Percentiles rank a stretch among this genome's conserved stretches.
Conservation (phyloP, 1,284 basidiomycete species). For the Leccinum laetum region DNA sequence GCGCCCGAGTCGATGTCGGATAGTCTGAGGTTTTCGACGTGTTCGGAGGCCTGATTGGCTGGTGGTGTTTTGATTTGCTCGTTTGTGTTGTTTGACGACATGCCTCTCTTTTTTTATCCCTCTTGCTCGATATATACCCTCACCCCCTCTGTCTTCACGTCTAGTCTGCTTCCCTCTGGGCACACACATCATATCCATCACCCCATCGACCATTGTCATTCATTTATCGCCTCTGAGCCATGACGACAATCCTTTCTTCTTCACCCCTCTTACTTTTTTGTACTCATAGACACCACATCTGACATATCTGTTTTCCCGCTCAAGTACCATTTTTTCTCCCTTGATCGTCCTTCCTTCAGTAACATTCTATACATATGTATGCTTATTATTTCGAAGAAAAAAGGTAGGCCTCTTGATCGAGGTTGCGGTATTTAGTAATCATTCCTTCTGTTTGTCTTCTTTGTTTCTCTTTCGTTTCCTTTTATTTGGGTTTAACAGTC, state of each 20-base stretch:
- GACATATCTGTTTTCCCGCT: slow-evolving; percentile 8
- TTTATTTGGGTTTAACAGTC: neutral
- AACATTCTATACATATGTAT: neutral
- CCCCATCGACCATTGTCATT: neutral
- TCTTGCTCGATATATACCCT: neutral
- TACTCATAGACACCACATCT: slow-evolving; percentile 15
- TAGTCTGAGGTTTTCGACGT: slow-evolving; percentile 38
- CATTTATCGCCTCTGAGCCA: slow-evolving; percentile 3
- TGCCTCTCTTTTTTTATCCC: neutral
- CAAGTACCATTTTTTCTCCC: neutral
- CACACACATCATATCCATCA: neutral
- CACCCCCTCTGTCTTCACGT: neutral
- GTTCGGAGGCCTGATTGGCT: slow-evolving; percentile 21
- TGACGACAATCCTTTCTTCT: slow-evolving; percentile 1
- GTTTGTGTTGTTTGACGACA: neutral
- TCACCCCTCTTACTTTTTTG: neutral
- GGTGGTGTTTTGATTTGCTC: neutral
- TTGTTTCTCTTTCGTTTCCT: neutral
- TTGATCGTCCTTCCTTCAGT: neutral
- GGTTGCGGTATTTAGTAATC: neutral
- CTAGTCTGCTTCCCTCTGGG: neutral
- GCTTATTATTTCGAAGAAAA: neutral
- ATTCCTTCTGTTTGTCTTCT: slow-evolving; percentile 5
- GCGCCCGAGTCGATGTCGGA: slow-evolving; percentile 43
- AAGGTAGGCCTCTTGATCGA: neutral